Conservation (phyloP, 805 yeast species). For the Dipodascopsis uninucleata region DNA sequence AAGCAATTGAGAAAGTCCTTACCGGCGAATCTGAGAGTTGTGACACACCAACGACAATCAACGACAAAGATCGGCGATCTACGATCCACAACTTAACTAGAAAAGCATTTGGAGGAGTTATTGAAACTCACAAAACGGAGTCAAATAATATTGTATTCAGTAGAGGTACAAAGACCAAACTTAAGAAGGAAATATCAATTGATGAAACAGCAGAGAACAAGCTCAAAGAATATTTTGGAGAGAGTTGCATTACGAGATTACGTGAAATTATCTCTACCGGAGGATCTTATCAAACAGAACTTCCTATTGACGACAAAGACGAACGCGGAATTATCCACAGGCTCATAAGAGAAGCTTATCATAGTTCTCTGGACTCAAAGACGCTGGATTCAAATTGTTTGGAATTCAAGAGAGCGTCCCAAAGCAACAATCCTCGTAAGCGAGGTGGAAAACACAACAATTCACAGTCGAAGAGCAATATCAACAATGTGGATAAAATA, state of each 20-base stretch:
- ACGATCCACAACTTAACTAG: slow-evolving; percentile 73
- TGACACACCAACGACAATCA: slow-evolving; percentile 54
- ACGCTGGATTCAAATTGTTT: neutral
- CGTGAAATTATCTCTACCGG: too few relatives aligned
- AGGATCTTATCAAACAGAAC: too few relatives aligned
- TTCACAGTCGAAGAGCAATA: too few relatives aligned
- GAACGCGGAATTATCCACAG: slow-evolving; percentile 78
- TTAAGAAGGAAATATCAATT: neutral
- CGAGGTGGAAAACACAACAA: too few relatives aligned
- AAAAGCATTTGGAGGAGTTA: slow-evolving; percentile 62
- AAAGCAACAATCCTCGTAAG: too few relatives aligned
- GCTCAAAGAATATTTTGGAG: slow-evolving; percentile 1
- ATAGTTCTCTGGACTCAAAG: slow-evolving; percentile 26
- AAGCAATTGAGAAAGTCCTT: slow-evolving; percentile 52
- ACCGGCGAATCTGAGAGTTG: slow-evolving; percentile 49
- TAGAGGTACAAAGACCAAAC: too few relatives aligned
- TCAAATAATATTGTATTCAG: slow-evolving; percentile 63
- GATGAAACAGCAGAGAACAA: too few relatives aligned
- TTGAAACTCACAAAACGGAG: slow-evolving; percentile 76
- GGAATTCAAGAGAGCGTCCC: too few relatives aligned
- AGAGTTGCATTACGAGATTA: too few relatives aligned
- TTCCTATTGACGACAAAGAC: slow-evolving; percentile 64
- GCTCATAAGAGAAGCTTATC: slow-evolving; percentile 67
- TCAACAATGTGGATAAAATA: slow-evolving; percentile 9
- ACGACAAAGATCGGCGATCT: slow-evolving; percentile 72